These are phyloP conservation scores for Plantago rigida DNA, from an alignment of 305 asterid species.

Conservation along the genomic window DNA sequence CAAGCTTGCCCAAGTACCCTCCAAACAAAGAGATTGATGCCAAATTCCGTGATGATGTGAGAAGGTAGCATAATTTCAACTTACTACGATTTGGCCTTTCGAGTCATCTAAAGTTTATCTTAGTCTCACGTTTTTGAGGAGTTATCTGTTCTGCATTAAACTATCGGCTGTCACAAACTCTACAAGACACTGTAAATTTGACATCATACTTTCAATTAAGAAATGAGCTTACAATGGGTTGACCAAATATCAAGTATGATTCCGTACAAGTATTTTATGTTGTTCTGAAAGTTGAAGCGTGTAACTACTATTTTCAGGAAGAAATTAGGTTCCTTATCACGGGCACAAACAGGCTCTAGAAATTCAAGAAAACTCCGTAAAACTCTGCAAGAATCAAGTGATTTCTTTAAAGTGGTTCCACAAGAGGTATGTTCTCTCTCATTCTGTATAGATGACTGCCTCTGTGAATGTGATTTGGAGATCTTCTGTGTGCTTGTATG, in stretches of 20 bases:
- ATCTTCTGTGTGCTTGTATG: neutral
- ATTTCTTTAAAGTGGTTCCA: slow-evolving; percentile 39
- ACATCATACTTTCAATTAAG: neutral
- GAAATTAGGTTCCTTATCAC: slow-evolving; percentile 29
- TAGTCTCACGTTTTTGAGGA: too few relatives aligned
- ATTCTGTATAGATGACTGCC: slow-evolving; percentile 1
- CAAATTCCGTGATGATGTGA: slow-evolving; percentile 60
- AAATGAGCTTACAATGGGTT: neutral
- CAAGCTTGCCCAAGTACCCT: slow-evolving; percentile 68
- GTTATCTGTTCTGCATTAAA: too few relatives aligned
- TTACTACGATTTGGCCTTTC: neutral
- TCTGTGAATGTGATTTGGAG: neutral
- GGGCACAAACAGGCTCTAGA: slow-evolving; percentile 36
- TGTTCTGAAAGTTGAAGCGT: slow-evolving; percentile 5
- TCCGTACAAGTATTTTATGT: neutral
- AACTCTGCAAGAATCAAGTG: slow-evolving; percentile 47
- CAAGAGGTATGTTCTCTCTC: slow-evolving; percentile 39
- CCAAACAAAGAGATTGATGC: slow-evolving; percentile 97
- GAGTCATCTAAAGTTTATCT: neutral
- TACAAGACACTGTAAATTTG: too few relatives aligned
- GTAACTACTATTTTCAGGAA: slow-evolving; percentile 40
- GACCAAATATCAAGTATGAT: neutral
- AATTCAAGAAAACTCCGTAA: slow-evolving; percentile 49
- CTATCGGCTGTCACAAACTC: too few relatives aligned
- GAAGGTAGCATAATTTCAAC: slow-evolving; percentile 36